Evolutionary conservation across 2,329 filamentous ascomycete genomes (phyloP).

Genomic region (Exophiala oligosperma): DNA sequence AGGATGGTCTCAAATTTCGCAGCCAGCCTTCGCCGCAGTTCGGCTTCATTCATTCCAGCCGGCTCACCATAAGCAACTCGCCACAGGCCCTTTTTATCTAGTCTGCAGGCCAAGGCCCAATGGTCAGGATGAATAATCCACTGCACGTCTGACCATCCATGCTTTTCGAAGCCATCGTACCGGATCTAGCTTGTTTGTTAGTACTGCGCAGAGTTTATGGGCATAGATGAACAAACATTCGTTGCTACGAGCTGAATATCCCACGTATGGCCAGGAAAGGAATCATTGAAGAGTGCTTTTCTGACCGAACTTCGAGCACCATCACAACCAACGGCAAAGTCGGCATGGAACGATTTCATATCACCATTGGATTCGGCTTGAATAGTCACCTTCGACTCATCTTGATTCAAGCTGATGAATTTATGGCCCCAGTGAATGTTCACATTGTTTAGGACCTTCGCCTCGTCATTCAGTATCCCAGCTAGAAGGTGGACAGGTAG

Average conservation of each 20-base stretch:
- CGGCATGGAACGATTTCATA: slow-evolving; percentile 5
- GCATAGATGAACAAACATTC: slow-evolving; percentile 1
- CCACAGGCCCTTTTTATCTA: slow-evolving; percentile 60
- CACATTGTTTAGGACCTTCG: neutral
- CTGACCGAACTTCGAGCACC: slow-evolving; percentile 42
- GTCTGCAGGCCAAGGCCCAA: slow-evolving; percentile 62
- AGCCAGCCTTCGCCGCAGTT: slow-evolving; percentile 52
- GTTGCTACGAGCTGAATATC: slow-evolving; percentile 11
- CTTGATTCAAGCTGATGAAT: slow-evolving; percentile 1
- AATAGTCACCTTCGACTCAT: neutral
- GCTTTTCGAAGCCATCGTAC: slow-evolving; percentile 18
- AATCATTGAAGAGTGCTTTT: slow-evolving; percentile 23
- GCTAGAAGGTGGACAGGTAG: no score
- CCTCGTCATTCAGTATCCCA: slow-evolving; percentile 17
- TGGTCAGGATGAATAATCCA: slow-evolving; percentile 64
- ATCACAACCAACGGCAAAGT: slow-evolving; percentile 47
- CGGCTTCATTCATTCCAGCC: slow-evolving; percentile 51
- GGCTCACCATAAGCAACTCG: slow-evolving; percentile 64
- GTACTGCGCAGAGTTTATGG: neutral
- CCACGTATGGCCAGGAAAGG: slow-evolving; percentile 12
- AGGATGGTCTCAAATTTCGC: slow-evolving; percentile 58
- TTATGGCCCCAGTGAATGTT: slow-evolving; percentile 4
- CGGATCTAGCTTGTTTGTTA: neutral
- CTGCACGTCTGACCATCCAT: slow-evolving; percentile 14
- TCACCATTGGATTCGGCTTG: slow-evolving; percentile 16